These are phyloP conservation scores for Corchorus olitorius DNA, from an alignment of 345 rosid genomes.

Conservation along the genomic window DNA sequence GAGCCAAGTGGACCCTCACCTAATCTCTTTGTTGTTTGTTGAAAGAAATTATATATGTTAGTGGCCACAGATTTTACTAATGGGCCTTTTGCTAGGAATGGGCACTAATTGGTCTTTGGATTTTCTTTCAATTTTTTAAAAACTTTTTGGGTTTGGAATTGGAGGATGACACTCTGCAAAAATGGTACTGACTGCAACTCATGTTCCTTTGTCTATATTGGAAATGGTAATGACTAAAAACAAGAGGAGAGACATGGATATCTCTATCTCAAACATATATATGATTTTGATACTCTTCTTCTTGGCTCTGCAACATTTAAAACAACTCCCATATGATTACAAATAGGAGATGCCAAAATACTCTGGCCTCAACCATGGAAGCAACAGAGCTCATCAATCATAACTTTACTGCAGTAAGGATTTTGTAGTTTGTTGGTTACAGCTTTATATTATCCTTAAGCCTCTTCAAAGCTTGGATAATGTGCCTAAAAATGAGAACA, in stretches of 20 bases:
- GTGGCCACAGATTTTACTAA: slow-evolving; percentile 10
- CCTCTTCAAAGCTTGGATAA: background rate
- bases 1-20: background rate
- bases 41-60: background rate
- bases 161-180: slow-evolving; percentile 15
- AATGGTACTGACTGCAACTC: slow-evolving; percentile 2
- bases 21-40: slow-evolving; percentile 16
- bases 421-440: background rate
- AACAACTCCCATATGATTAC: background rate
- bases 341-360: slow-evolving; percentile 7
- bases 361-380: background rate
- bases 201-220: slow-evolving; percentile 19
- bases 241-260: slow-evolving; percentile 18
- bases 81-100: background rate
- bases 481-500: background rate
- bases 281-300: background rate
- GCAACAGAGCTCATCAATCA: background rate
- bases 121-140: background rate
- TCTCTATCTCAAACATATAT: background rate
- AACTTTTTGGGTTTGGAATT: background rate
- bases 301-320: background rate
- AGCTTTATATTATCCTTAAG: background rate
- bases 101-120: background rate
- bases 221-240: slow-evolving; percentile 12
- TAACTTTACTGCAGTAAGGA: background rate